Base-by-base conservation (phyloP, 306 rosid species). In the Prunus kanzakura region DNA sequence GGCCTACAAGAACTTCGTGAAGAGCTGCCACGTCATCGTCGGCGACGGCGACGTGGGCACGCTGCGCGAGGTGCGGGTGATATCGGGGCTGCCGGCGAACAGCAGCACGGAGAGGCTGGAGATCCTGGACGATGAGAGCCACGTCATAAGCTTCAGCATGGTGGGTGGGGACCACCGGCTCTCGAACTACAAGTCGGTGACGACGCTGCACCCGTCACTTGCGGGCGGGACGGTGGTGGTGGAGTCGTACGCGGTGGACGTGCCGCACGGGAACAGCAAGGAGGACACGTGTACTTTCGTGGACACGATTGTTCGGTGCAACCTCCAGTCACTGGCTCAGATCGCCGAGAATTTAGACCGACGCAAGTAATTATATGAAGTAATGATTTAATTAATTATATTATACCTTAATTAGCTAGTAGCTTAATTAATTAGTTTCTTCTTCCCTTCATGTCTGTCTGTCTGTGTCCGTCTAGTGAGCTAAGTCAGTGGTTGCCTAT, bases 191-290 rank as follows among this genome's bases (percentile, higher is more conserved):
- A 82, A 88, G 69, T 96, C 98, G 8, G 91, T 96, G 8, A 96
- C 97, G 0, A 89, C 98, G 0, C 99, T 96, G 62, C 99, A 92
- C 76, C 82, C 75, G 1, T 67, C 85, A 0, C 51, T 71, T 27
- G 3, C 67, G 10, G 57, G 72, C 3, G 87, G 84, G 0, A 96
- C 99, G 35, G 85, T 87, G 32, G 99, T 89, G 22, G 90, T 96
- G 12, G 99, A 96, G 74, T 96, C 99, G 2, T 96, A 91, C 83
- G 97, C 88, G 30, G 99, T 89, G n/a, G 99, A 96, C n/a, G 91
- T 91, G 3, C 99, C 99, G 15, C 88, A 88, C 6, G 99, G 93
- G 8, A 96, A 96, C 82, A 92, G 96, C 8, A 73, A 73, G 46
- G 99, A 96, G 6, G 99, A 96, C 76, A 96, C 99, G 18, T 82